phyloP scores from a whole-genome alignment of 352 stramenopile species.

The Phytophthora ohioensis region DNA sequence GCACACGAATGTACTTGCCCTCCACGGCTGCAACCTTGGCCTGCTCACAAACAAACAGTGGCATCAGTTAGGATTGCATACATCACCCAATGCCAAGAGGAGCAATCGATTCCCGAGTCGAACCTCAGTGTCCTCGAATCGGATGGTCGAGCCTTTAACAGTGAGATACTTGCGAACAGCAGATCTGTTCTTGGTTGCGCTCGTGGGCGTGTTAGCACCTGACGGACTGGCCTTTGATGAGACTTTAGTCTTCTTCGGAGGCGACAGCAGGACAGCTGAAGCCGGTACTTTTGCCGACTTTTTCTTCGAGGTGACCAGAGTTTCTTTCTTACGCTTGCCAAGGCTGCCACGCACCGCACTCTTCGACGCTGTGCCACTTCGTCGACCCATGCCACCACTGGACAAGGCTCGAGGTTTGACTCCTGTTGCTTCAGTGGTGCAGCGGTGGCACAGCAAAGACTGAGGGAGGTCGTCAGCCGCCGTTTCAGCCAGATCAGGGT shows the following conservation, averaged over 20 bases:
- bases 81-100: neutral
- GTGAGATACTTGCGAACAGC: conserved; percentile 54
- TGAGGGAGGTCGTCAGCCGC: conserved; percentile 56
- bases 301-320: conserved; percentile 17
- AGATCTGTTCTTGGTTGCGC: conserved; percentile 30
- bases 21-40: conserved; percentile 74
- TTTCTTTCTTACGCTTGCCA: conserved; percentile 44
- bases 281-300: conserved; percentile 30
- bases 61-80: conserved; percentile 10
- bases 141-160: conserved; percentile 72
- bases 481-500: conserved; percentile 48
- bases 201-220: conserved; percentile 36
- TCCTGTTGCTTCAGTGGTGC: conserved; percentile 29
- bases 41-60: conserved; percentile 35
- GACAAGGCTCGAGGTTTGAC: conserved; percentile 23
- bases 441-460: conserved; percentile 68
- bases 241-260: conserved; percentile 33
- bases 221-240: conserved; percentile 15
- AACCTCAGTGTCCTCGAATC: conserved; percentile 73
- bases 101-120: conserved; percentile 8
- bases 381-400: conserved; percentile 36
- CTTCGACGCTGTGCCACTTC: conserved; percentile 40
- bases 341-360: conserved; percentile 21
- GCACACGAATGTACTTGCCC: conserved; percentile 78
- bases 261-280: conserved; percentile 28